Base-by-base conservation (phyloP, 2,329 filamentous ascomycete genomes). In the Nigrospora sphaerica region DNA sequence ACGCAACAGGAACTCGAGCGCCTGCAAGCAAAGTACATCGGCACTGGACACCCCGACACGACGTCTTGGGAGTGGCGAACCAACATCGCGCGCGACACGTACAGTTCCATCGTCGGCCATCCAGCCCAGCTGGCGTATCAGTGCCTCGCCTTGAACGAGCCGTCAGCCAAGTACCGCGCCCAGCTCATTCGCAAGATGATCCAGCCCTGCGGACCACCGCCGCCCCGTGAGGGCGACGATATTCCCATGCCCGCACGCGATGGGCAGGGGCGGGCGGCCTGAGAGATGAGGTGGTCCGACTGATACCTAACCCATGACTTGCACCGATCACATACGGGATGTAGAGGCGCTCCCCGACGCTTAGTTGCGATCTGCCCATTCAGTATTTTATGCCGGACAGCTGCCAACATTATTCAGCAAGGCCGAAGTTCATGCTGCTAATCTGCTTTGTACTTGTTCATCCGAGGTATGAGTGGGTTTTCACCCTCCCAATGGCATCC, bases 61-160 rank as follows among this genome's bases (percentile, higher is more conserved):
- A 95, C 90, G 23, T 95, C 89, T 67, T 93, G 93, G 83, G 93
- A 98, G 71, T 98, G 91, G 90, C 86, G 86, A 43, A 91, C 87
- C 49, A 98, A 97, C 72, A 92, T 97, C 62, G 81, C 90, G 63
- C 90, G 93, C 64, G 93, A 98, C 72, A 95, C 86, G 18, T 91
- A 92, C 63, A 81, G 90, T 17, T 90, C 84, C 52, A 91, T 95
- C 59, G 79, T 93, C 53, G 93, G 93, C 17, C 93, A 98, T 64
- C 87, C 90, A 14, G 86, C 90, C 9, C 75, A 96, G 50, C 75
- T 97, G 14, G 82, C 87, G 35, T 96, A 95, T 66, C 90, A 96
- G 74, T 79, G 87, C 16, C 82, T 97, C 42, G 92, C 91, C 0
- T 82, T 95, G 71, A 93, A 93, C 41, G 88, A 95, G 65, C 78